Evolutionary conservation across 441 rosid genomes (phyloP).

Genomic region (Pelargonium cotyledonis): DNA sequence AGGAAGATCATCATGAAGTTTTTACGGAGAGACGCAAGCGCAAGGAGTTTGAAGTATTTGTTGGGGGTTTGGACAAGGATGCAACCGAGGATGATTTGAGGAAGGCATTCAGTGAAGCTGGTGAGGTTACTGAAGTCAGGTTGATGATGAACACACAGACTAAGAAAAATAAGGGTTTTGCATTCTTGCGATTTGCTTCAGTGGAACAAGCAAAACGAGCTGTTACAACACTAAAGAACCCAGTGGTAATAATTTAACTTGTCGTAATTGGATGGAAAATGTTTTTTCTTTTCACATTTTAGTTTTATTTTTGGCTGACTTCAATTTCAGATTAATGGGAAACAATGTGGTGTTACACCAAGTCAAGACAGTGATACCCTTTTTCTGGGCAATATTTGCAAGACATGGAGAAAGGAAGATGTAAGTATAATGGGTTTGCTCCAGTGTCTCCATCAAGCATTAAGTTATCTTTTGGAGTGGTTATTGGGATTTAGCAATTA

Average conservation of each 20-base stretch:
- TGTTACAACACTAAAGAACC: conserved; percentile 68
- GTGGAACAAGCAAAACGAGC: conserved; percentile 90
- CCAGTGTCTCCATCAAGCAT: conserved; percentile 17
- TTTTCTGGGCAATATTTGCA: conserved; percentile 91
- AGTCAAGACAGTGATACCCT: conserved; percentile 96
- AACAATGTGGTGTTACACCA: conserved; percentile 88
- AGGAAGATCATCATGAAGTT: conserved; percentile 64
- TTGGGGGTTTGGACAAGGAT: conserved; percentile 88
- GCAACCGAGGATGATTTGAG: conserved; percentile 72
- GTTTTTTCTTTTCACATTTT: conserved; percentile 24
- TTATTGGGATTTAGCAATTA: conserved; percentile 14
- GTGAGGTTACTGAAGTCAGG: conserved; percentile 79
- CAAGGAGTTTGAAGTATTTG: conserved; percentile 94
- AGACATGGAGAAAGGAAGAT: conserved; percentile 84
- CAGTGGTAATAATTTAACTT: conserved; percentile 64
- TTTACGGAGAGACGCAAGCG: conserved; percentile 84
- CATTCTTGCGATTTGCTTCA: conserved; percentile 87
- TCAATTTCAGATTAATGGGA: conserved; percentile 85
- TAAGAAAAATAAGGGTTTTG: conserved; percentile 91
- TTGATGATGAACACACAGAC: conserved; percentile 85
- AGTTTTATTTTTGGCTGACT: conserved; percentile 31
- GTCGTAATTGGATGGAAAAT: conserved; percentile 26
- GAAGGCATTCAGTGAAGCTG: conserved; percentile 71
- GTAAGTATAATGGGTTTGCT: conserved; percentile 55
- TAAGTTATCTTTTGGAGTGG: conserved; percentile 17